Conservation (phyloP, 805 yeast species). For the Priceomyces medius region DNA sequence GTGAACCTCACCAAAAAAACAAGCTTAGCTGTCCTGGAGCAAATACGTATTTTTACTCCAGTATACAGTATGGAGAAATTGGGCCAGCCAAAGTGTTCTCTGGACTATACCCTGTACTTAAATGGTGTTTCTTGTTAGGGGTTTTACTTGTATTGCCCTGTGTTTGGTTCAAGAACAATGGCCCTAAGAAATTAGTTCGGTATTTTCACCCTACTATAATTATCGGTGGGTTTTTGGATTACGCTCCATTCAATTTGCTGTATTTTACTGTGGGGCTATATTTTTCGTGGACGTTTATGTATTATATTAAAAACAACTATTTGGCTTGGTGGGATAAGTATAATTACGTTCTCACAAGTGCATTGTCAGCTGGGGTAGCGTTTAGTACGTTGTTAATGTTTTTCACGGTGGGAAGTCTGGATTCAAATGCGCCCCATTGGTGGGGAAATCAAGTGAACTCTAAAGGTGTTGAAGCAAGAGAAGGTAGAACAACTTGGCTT, state of each 20-base stretch:
- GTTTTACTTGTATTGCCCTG: conserved; percentile 36
- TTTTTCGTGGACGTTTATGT: conserved; percentile 57
- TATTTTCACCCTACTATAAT: conserved; percentile 56
- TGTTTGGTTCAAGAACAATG: conserved; percentile 33
- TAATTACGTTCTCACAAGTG: conserved; percentile 61
- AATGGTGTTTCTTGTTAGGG: conserved; percentile 63
- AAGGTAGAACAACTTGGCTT: conserved; percentile 27
- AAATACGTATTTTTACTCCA: conserved; percentile 51
- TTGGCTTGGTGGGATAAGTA: conserved; percentile 70
- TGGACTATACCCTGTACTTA: conserved; percentile 50
- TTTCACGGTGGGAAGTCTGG: conserved; percentile 49
- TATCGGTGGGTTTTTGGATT: conserved; percentile 48
- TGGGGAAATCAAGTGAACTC: conserved; percentile 55
- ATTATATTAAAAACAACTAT: conserved; percentile 48
- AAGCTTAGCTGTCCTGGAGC: conserved; percentile 43
- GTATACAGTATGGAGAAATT: conserved; percentile 55
- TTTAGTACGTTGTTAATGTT: conserved; percentile 59
- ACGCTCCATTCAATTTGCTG: conserved; percentile 53
- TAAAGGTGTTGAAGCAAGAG: conserved; percentile 38
- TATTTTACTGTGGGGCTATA: conserved; percentile 61
- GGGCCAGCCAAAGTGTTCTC: conserved; percentile 62
- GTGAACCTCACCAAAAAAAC: conserved; percentile 36
- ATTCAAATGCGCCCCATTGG: conserved; percentile 49
- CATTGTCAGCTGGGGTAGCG: conserved; percentile 62
- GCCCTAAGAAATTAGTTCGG: conserved; percentile 30